Conservation (phyloP, 768 basidiomycete species). For the Butyriboletus loyo region DNA sequence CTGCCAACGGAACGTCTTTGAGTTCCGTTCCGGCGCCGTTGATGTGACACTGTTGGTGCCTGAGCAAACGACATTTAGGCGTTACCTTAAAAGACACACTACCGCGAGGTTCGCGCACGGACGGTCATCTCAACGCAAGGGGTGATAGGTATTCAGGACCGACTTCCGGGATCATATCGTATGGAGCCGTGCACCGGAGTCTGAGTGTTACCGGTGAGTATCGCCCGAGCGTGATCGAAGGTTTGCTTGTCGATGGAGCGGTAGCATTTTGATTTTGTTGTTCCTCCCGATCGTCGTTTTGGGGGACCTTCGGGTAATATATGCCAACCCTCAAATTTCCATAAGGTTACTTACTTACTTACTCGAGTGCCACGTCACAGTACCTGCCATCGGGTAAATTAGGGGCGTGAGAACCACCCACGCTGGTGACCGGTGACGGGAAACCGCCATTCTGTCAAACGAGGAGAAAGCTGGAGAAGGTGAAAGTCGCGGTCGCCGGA, state of each 20-base stretch:
- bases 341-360: not conserved
- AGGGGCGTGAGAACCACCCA: not conserved
- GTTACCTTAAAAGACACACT: not conserved
- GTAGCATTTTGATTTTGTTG: not conserved
- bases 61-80: not conserved
- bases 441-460: not conserved
- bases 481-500: too few species aligned
- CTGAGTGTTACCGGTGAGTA: not conserved
- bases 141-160: slow-evolving; percentile 5
- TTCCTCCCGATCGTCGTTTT: not conserved
- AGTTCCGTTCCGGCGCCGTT: not conserved
- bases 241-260: not conserved
- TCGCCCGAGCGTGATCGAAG: not conserved
- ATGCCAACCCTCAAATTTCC: not conserved
- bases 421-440: not conserved
- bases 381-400: not conserved
- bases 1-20: not conserved
- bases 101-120: slow-evolving; percentile 7
- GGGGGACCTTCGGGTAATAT: not conserved
- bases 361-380: slow-evolving; percentile 19
- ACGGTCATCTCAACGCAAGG: not conserved
- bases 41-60: not conserved
- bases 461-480: not conserved
- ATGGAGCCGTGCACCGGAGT: slow-evolving; percentile 1
- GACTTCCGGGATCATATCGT: not conserved